Base-by-base conservation (phyloP, 192 early-diverging fungal species). In the Podila epicladia region DNA sequence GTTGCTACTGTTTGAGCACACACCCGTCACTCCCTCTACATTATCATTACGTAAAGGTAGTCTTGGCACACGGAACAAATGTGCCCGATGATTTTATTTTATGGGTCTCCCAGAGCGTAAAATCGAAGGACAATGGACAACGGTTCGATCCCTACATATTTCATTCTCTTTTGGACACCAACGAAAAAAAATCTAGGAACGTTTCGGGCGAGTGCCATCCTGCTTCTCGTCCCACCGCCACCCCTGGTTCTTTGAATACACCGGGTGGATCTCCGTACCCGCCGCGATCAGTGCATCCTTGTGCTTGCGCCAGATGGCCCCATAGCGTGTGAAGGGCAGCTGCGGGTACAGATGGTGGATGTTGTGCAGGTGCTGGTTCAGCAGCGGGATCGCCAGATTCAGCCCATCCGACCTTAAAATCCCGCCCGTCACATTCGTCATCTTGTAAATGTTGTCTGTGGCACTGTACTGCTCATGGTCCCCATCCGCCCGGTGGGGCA, bases 321-420 rank as follows among this genome's bases (percentile, higher is more conserved):
- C 75, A 12, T 79, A 72, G 26, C 70, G 70, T 0, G 75, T 79
- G 41, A 79, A 79, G 38, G 75, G 75, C 15, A 79, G 24, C 11
- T 79, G 75, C 17, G 75, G 75, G 55, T 79, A 79, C 29, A 79
- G 29, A 26, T 72, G 75, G 19, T 79, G 75, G 61, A 79, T 79
- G 48, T 79, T 79, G 65, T 79, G 75, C 64, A 77, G 28, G 38
- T 79, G 75, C 20, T 79, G 75, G 65, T 79, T 79, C 64, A 79
- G 49, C 60, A 79, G 31, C 1, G 75, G 75, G 33, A 79, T 55
- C 13, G 75, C 75, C 12, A 79, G 57, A 48, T 79, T 79, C 32
- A 79, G 29, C 4, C 75, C 75, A n/a, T 79, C 38, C 17, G 75
- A 79, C 2, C 38, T 22, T 12, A 79, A 51, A 41, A 79, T 72